Base-by-base conservation (phyloP, 164 flowering plant species). In the Echeveria elegans region DNA sequence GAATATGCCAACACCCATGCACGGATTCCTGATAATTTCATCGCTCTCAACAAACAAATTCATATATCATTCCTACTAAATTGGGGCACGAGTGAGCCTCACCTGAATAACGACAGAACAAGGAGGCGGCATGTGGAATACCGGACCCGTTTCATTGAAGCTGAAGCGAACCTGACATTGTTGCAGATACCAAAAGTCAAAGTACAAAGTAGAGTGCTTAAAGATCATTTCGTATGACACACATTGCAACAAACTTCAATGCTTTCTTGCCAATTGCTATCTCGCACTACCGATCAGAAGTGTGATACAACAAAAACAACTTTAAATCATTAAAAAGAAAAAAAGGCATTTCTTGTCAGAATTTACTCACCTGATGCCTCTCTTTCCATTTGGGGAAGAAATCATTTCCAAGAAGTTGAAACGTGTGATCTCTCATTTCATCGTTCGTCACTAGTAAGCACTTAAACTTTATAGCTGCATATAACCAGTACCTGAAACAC, bases 331-430 rank as follows among this genome's bases (percentile, higher is more conserved):
- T 70, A 32, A 34, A 34, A 71, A 41, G 26, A 23, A 61, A 43
- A 43, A 50, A 32, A 4, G 37, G 21, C 38, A 50, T 47, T 5
- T n/a, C n/a, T 47, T 47, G n/a, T 16, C 19, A 21, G 34, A 65
- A 56, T n/a, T 75, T 65, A 72, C 82, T 75, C 66, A 89, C 98
- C 80, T 92, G 98, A 77, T 92, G 98, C 79, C 96, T 88, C 82
- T 92, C 98, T 81, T 92, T 92, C 98, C 96, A 89, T 77, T 72
- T 89, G 43, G 95, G 96, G 72, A 92, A 92, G 77, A 92, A 89
- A 72, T 85, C 92, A 69, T 86, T 92, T 68, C 96, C 95, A 21
- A 92, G 70, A 72, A 89, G 85, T 66, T 89, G 92, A 81, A 89
- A 89, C 50, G 78, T 81, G 70, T 92, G 96, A 70, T 92, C 97